Evolutionary conservation across 2,329 filamentous ascomycete species (phyloP).

Genomic region (Pezizomycotina sp.): DNA sequence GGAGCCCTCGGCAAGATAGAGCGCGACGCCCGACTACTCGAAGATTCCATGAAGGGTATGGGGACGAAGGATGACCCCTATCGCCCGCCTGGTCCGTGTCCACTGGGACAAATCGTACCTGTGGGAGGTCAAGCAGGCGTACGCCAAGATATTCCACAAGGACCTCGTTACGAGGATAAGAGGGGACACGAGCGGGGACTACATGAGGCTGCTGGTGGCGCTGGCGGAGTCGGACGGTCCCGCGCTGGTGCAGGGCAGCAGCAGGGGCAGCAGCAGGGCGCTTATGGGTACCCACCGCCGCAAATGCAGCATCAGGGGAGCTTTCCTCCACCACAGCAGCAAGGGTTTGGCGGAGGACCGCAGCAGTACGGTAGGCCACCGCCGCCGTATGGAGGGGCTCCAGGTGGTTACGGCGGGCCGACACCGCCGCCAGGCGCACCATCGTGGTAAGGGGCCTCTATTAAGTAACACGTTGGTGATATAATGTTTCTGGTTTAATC

Average conservation of each 20-base stretch:
- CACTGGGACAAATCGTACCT: constrained; percentile 71
- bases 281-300: too few species aligned
- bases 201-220: constrained; percentile 58
- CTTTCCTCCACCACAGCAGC: too few species aligned
- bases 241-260: constrained; percentile 11
- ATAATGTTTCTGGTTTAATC: too few species aligned
- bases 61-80: constrained; percentile 74
- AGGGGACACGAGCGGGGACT: constrained; percentile 74
- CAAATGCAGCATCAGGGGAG: too few species aligned
- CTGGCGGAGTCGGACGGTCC: constrained; percentile 26
- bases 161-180: constrained; percentile 54
- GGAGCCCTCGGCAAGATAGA: constrained; percentile 48
- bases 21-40: constrained; percentile 59
- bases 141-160: constrained; percentile 51
- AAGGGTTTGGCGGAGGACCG: too few species aligned
- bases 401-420: too few species aligned
- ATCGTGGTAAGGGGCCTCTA: too few species aligned
- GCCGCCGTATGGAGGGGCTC: too few species aligned
- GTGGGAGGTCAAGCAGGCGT: constrained; percentile 62
- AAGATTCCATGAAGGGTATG: constrained; percentile 69
- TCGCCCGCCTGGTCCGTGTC: constrained; percentile 57
- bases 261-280: too few species aligned
- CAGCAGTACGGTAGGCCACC: too few species aligned
- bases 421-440: too few species aligned
- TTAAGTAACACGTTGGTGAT: too few species aligned